Evolutionary conservation across 345 rosid genomes (phyloP).

Genomic region (Acer campestre): DNA sequence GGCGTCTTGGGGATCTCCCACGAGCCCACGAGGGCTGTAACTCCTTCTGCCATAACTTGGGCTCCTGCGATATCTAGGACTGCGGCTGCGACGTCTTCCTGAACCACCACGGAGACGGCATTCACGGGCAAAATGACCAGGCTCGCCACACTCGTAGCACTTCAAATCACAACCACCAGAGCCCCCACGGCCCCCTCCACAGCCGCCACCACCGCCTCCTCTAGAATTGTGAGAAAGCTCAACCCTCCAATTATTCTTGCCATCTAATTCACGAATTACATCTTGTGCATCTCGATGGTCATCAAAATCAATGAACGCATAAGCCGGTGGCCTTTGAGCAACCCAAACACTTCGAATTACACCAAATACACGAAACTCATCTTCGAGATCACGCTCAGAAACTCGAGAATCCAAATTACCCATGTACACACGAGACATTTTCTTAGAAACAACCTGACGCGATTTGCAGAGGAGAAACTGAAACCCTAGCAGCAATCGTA

Average conservation of each 20-base stretch:
- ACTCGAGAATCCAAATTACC: slow-evolving; percentile 80
- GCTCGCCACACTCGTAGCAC: slow-evolving; percentile 91
- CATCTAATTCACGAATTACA: slow-evolving; percentile 79
- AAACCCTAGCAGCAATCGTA: slow-evolving; percentile 8
- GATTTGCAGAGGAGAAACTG: slow-evolving; percentile 5
- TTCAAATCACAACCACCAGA: slow-evolving; percentile 86
- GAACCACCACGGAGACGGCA: slow-evolving; percentile 73
- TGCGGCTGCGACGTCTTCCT: slow-evolving; percentile 79
- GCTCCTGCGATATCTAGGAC: slow-evolving; percentile 82
- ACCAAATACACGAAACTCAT: slow-evolving; percentile 71
- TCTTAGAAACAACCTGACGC: slow-evolving; percentile 25
- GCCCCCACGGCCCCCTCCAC: slow-evolving; percentile 71
- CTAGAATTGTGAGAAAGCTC: slow-evolving; percentile 85
- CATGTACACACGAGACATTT: slow-evolving; percentile 77
- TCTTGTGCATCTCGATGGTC: slow-evolving; percentile 83
- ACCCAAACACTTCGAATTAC: slow-evolving; percentile 89
- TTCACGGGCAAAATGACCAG: slow-evolving; percentile 95
- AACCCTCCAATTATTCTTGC: slow-evolving; percentile 92
- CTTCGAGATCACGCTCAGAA: slow-evolving; percentile 76
- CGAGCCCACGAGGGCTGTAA: slow-evolving; percentile 83
- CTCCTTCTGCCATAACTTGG: slow-evolving; percentile 93
- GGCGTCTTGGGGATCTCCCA: slow-evolving; percentile 85
- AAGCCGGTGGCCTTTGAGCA: slow-evolving; percentile 96
- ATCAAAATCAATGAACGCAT: slow-evolving; percentile 84
- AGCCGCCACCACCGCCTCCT: slow-evolving; percentile 61